A percentile compares a stretch with the other conserved stretches of the same genome.
Conservation (phyloP, 2,329 filamentous ascomycete species). For the Blastomyces parvus region DNA sequence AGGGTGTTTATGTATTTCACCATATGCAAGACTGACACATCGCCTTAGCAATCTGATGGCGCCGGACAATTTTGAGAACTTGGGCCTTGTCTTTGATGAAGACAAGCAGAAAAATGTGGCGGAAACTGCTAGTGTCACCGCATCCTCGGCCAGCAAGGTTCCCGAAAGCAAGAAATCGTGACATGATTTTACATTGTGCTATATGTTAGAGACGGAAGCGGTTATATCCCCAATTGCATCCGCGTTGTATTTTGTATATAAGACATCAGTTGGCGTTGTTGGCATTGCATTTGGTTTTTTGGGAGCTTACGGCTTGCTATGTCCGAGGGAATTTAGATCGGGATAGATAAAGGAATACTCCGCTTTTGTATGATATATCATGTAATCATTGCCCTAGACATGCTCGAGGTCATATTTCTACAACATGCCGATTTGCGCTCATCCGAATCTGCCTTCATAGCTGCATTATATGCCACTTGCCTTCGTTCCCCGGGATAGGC, state of each 20-base stretch:
- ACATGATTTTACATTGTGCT: background rate
- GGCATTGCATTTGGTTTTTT: background rate
- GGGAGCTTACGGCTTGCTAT: background rate
- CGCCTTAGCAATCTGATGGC: slow-evolving; percentile 78
- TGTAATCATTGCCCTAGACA: background rate
- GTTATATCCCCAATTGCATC: background rate
- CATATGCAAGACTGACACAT: background rate
- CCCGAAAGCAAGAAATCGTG: slow-evolving; percentile 3
- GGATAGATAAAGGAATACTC: background rate
- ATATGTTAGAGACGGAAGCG: background rate
- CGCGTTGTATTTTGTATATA: background rate
- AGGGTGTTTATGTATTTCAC: background rate
- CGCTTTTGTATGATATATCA: background rate
- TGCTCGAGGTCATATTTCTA: background rate
- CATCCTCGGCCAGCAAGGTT: background rate
- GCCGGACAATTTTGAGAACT: slow-evolving; percentile 85
- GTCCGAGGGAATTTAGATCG: background rate
- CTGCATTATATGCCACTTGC: background rate
- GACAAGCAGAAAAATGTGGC: slow-evolving; percentile 17
- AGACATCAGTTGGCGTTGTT: background rate
- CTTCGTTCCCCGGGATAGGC: background rate
- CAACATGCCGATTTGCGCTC: background rate
- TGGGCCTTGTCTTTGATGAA: slow-evolving; percentile 61
- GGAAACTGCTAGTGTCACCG: slow-evolving; percentile 5
- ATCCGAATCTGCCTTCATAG: background rate